Evolutionary conservation across 1,284 basidiomycete genomes (phyloP), one percentile per base, ranked within the genome.

Genomic region (Ganoderma leucocontextum): DNA sequence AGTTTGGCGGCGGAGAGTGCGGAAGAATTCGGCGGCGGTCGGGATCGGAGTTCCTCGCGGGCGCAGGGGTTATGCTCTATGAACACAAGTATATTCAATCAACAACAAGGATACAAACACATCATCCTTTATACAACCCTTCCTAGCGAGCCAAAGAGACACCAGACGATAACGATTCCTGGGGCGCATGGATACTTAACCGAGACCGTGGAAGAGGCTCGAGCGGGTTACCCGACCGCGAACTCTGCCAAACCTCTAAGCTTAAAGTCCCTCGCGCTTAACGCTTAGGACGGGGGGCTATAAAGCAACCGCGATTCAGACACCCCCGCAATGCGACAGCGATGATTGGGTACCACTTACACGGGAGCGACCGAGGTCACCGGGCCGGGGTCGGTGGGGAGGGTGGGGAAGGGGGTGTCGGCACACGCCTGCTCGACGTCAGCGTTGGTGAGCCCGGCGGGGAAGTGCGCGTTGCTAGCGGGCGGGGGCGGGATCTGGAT

Each of bases 401-500:
- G 72, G 22, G 70, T 69, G 17, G 70, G 72, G 70, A 73, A 73
- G 2, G 68, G 60, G 6, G 68, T 68, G 15, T 49, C n/a, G 29
- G 65, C 65, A 39, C 72, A 71, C 57, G 79, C 79, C 53, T 80
- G 79, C 70, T 82, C 79, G 52, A 84, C 75, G 67, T 82, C 79
- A 22, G 66, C 72, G 64, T 73, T 67, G n/a, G 69, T 73, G 61
- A 77, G 74, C 1, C 79, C 79, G 61, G 81, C 80, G 33, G 81
- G 82, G 70, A 84, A 75, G 71, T 78, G 77, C 13, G 78, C 74
- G n/a, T 53, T 67, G 38, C 70, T 68, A 66, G 73, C 68, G 64
- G 79, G 70, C 9, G 76, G 68, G 25, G 72, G 68, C 5, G 82
- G 80, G 7, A 73, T 64, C 22, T 80, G 82, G 58, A 76, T 70